These are phyloP conservation scores for Claviceps arundinis DNA, from an alignment of 2,329 filamentous ascomycete species.

Conservation along the genomic window DNA sequence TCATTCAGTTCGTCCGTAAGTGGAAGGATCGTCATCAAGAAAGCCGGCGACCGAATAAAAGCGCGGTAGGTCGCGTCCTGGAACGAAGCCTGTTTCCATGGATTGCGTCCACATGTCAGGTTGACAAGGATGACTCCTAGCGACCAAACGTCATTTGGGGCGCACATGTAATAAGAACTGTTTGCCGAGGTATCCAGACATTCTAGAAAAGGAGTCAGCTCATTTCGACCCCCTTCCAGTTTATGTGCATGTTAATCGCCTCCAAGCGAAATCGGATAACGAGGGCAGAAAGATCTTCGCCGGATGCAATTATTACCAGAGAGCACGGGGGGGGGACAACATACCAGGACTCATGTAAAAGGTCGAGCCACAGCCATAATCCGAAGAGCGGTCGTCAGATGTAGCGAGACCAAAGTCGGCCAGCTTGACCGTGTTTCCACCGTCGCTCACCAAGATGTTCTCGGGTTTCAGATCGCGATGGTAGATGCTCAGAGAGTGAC, in stretches of 20 bases:
- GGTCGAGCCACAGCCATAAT: conserved; percentile 95
- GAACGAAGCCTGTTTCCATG: conserved; percentile 90
- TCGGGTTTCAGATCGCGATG: conserved; percentile 96
- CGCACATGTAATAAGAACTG: conserved; percentile 74
- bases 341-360: conserved; percentile 99
- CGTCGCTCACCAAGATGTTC: conserved; percentile 86
- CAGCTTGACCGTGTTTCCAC: conserved; percentile 81
- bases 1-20: conserved; percentile 79
- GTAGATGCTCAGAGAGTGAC: conserved; percentile 87
- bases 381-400: conserved; percentile 67
- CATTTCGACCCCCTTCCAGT: too few relatives aligned
- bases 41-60: conserved; percentile 71
- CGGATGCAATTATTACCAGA: too few relatives aligned
- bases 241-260: too few relatives aligned
- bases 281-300: too few relatives aligned
- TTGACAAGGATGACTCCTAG: conserved; percentile 97
- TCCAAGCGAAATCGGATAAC: too few relatives aligned
- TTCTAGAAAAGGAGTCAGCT: conserved; percentile 41
- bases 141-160: conserved; percentile 94
- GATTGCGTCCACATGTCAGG: conserved; percentile 92
- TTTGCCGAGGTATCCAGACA: conserved; percentile 67
- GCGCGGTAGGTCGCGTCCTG: conserved; percentile 94
- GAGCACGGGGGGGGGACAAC: conserved; percentile 14
- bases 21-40: conserved; percentile 85
- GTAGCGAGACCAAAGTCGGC: conserved; percentile 96